Evolutionary conservation across 345 rosid genomes (phyloP).

Genomic region (Hevea brasiliensis): DNA sequence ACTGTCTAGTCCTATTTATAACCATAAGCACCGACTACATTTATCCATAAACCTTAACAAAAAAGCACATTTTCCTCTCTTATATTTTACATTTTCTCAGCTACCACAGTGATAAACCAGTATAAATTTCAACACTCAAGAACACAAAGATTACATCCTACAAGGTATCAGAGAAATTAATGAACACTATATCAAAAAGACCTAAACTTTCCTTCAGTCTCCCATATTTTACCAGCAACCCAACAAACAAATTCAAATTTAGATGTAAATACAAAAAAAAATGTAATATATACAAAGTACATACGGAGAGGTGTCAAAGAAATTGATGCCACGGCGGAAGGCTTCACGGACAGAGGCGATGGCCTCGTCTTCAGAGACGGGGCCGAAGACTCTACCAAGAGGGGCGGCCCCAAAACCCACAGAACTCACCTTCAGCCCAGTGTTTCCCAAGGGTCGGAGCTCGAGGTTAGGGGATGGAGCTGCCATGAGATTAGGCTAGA

Average conservation of each 20-base stretch:
- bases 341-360: conserved; percentile 77
- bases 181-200: not conserved
- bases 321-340: conserved; percentile 82
- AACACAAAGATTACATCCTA: too few species aligned
- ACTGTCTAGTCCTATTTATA: too few species aligned
- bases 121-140: not conserved
- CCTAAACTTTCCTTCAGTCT: not conserved
- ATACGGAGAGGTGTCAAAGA: conserved; percentile 99
- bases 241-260: too few species aligned
- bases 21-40: too few species aligned
- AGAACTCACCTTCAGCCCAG: conserved; percentile 44
- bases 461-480: conserved; percentile 6
- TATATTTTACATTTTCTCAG: too few species aligned
- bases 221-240: not conserved
- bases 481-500: conserved; percentile 5
- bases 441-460: conserved; percentile 21
- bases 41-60: too few species aligned
- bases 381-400: conserved; percentile 81
- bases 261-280: not conserved
- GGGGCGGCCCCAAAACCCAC: conserved; percentile 95
- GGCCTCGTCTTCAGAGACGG: conserved; percentile 78
- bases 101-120: not conserved
- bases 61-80: too few species aligned
- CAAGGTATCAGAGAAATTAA: not conserved
- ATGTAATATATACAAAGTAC: not conserved